phyloP scores from a whole-genome alignment of 2,329 filamentous ascomycete species.

The Ceratocystis eucalypticola region DNA sequence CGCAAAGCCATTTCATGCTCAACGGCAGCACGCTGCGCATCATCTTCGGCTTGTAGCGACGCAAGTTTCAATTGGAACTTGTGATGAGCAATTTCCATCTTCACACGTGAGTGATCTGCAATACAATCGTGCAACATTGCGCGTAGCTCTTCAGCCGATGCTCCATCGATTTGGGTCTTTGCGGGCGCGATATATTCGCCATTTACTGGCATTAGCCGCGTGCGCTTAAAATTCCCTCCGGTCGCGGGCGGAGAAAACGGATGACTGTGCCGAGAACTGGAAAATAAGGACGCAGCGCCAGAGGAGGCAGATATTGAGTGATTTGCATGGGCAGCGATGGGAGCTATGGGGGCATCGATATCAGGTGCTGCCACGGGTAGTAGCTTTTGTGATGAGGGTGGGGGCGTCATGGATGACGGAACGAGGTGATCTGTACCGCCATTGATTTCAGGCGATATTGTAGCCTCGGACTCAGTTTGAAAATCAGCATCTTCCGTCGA shows the following conservation, averaged over 20 bases:
- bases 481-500: constrained; percentile 43
- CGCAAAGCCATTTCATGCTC: constrained; percentile 84
- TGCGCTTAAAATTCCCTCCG: constrained; percentile 10
- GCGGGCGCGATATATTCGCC: constrained; percentile 37
- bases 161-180: constrained; percentile 37
- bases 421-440: constrained; percentile 36
- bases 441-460: constrained; percentile 38
- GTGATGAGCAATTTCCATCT: constrained; percentile 78
- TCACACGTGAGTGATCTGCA: constrained; percentile 45
- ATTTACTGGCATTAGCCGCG: constrained; percentile 20
- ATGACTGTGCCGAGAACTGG: constrained; percentile 32
- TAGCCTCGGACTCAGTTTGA: constrained; percentile 35
- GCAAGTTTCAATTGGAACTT: constrained; percentile 81
- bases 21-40: constrained; percentile 73
- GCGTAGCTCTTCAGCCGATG: constrained; percentile 42
- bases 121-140: constrained; percentile 42
- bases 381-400: constrained; percentile 34
- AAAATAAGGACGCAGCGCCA: constrained; percentile 18
- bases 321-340: not conserved
- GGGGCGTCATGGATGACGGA: constrained; percentile 45
- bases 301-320: constrained; percentile 23
- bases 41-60: constrained; percentile 69
- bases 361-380: constrained; percentile 7
- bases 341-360: not conserved
- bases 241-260: constrained; percentile 44